Evolutionary conservation across 495 filamentous ascomycete genomes (phyloP), one percentile per base, ranked within the genome.

Genomic region (Venustampulla echinocandica): DNA sequence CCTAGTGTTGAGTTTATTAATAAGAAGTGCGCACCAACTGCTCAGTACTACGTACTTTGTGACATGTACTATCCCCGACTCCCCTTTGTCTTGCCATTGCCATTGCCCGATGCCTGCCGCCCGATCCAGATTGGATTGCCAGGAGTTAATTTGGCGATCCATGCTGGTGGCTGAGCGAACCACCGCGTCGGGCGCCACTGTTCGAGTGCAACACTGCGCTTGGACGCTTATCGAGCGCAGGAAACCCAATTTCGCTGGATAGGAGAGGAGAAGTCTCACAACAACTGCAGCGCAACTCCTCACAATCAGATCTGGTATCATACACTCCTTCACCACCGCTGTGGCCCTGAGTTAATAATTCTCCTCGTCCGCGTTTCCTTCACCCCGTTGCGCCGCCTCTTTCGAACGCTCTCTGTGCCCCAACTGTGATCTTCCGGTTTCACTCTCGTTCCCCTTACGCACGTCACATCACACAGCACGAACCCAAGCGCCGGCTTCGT

Each of bases 261-360:
- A n/a, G n/a, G n/a, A n/a, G 27, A 37, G 34, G 7, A 40, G 37
- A 40, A 40, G 22, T 40, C 37, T 40, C 18, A 5, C 37, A 11
- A n/a, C 17, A 40, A 3, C 10, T 11, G 11, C 37, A 40, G 5
- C 37, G 17, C 10, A 9, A 37, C 17, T 37, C 15, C 15, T 6
- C 34, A n/a, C 27, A 30, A 30, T 18, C 37, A 64, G 64, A 64
- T 64, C 65, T 64, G 57, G 54, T 54, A 56, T 54, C 56, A 53
- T 59, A 61, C 66, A 59, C 67, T 53, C 57, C 65, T 57, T 61
- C 53, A 50, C 61, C 55, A 51, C 57, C 50, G 56, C 56, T 47
- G 53, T 32, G 35, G 44, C 41, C 47, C 30, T 21, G 46, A 42
- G 44, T 49, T 53, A 47, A 18, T 32, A 14, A 11, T 33, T 15